Evolutionary conservation across 83 land plant genomes (phyloP).

Genomic region (Diphasiastrum complanatum): DNA sequence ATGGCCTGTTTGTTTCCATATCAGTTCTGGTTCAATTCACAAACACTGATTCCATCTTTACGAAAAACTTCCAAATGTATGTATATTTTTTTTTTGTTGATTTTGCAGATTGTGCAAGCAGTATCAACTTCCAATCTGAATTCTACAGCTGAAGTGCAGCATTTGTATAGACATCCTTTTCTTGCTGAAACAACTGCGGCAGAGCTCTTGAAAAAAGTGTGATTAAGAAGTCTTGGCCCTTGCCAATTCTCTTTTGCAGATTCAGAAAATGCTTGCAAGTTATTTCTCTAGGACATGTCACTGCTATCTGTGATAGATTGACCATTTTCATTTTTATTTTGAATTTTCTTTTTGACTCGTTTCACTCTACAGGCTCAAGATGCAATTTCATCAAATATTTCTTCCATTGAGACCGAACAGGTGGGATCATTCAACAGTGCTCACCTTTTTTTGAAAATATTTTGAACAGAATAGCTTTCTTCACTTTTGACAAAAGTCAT

Average conservation of each 20-base stretch:
- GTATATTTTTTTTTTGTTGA: no score
- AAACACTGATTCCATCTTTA: no score
- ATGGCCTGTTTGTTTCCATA: no score
- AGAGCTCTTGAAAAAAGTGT: conserved; percentile 24
- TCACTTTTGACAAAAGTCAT: background rate
- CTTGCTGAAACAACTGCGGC: conserved; percentile 18
- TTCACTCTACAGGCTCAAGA: conserved; percentile 46
- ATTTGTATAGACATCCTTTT: conserved; percentile 18
- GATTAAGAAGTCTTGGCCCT: background rate
- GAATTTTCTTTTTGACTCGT: background rate
- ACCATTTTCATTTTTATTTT: background rate
- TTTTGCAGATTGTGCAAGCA: no score
- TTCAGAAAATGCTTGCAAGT: background rate
- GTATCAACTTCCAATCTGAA: background rate
- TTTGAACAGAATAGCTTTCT: no score
- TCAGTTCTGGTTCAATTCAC: no score
- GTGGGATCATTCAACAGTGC: conserved; percentile 10
- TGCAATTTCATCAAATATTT: conserved; percentile 49
- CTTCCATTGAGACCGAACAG: conserved; percentile 60
- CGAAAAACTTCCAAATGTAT: no score
- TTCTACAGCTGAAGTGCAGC: conserved; percentile 13
- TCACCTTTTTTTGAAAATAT: background rate
- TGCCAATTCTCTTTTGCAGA: background rate
- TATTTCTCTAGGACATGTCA: background rate
- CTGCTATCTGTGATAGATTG: background rate